A percentile compares a stretch with the other conserved stretches of the same genome.
phyloP scores from a whole-genome alignment of 2,329 filamentous ascomycete species.

The Colletotrichum liriopes region DNA sequence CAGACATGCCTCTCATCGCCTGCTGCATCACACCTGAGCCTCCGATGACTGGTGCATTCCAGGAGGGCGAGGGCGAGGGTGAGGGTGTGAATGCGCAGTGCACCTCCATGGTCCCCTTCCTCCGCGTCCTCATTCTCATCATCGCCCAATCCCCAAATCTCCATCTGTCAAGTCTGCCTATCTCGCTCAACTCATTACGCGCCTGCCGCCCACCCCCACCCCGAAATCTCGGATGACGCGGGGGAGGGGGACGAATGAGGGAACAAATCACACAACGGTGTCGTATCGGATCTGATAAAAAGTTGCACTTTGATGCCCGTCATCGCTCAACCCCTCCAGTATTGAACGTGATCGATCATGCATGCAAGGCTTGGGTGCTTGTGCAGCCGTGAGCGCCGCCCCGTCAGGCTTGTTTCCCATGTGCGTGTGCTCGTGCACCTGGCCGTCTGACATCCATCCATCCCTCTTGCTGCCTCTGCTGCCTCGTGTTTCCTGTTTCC shows the following conservation, averaged over 20 bases:
- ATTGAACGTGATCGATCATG: slow-evolving; percentile 35
- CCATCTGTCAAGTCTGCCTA: neutral
- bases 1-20: slow-evolving; percentile 8
- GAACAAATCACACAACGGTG: neutral
- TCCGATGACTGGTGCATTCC: slow-evolving; percentile 9
- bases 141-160: no score
- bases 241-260: neutral
- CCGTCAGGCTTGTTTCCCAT: neutral
- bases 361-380: slow-evolving; percentile 26
- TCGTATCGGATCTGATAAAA: slow-evolving; percentile 1
- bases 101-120: neutral
- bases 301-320: slow-evolving; percentile 27
- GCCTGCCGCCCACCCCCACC: neutral
- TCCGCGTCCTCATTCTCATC: neutral
- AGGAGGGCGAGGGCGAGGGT: neutral
- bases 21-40: slow-evolving; percentile 12
- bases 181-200: neutral
- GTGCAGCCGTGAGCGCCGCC: neutral
- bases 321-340: slow-evolving; percentile 4
- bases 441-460: neutral
- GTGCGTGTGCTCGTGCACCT: neutral
- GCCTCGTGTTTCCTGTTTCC: neutral
- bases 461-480: neutral
- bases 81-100: slow-evolving; percentile 23
- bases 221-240: neutral